Base-by-base conservation (phyloP, 345 rosid species). In the Arabidopsis arenosa region DNA sequence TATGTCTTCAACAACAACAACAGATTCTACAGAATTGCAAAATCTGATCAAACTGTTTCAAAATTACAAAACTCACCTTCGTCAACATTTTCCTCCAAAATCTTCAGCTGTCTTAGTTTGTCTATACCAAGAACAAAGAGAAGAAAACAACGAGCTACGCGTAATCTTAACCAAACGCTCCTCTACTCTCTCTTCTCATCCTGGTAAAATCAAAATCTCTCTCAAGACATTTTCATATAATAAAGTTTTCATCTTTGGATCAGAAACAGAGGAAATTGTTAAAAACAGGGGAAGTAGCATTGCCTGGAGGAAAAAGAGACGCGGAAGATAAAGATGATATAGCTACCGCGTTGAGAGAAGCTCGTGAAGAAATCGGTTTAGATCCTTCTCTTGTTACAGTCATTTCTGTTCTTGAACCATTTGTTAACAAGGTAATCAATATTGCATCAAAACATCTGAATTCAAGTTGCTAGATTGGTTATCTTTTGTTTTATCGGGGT, bases 301-400 rank as follows among this genome's bases (percentile, higher is more conserved):
- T 88, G 81, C 90, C 90, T 5, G 93, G 93, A 64, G 90, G 93
- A 43, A 86, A 82, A 70, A 70, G 78, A 67, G 90, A 88, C 41
- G 79, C 81, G 7, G 72, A 76, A 21, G 93, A 88, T 71, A 72
- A 71, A 35, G 84, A 86, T 79, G 83, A 88, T 63, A 76, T 79
- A 43, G 87, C 72, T 11, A 88, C 87, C 2, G 90, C 93, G 0
- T 82, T 83, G 48, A 83, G 93, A 77, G 93, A 88, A 79, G 93
- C 93, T 43, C 73, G 75, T 40, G 93, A 88, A 77, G 90, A 88
- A 75, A 88, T 88, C 4, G 87, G 90, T 28, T 72, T 88, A 78
- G 89, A 86, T 56, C 84, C 89, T 67, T 79, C 85, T 17, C 87
- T 83, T 74, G 86, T 86, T 63, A 72, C 83, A 35, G 75, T 85